Base-by-base conservation (phyloP, 2,329 filamentous ascomycete species). In the Sporothrix globosa region DNA sequence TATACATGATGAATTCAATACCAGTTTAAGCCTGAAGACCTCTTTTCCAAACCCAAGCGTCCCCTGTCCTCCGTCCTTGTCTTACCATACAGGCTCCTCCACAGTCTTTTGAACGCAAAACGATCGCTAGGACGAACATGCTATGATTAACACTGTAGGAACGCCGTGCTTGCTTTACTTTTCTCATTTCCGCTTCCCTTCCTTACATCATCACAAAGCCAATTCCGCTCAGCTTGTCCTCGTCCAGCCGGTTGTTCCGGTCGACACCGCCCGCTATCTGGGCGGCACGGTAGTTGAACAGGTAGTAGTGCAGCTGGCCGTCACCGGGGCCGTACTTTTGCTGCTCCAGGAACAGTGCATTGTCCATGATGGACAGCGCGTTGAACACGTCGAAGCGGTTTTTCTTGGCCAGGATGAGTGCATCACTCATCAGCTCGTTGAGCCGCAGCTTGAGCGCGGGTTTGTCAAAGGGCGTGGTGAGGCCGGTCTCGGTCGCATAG, bases 281-380 rank as follows among this genome's bases (percentile, higher is more conserved):
- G 72, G 92, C 90, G 14, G 93, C 92, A 70, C 93, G 89, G 84
- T 97, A 99, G 82, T 99, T 99, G 86, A 96, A 99, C 44, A 99
- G 84, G 80, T 99, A 99, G 82, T 94, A 99, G 81, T 99, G 93
- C 76, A 99, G 84, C 79, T 96, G 93, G 61, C 96, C 96, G 79
- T 99, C 96, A 44, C 96, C 96, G 5, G 91, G 90, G 58, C 95
- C 96, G 77, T 97, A 99, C 80, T 97, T 97, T 78, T 97, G 92
- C 75, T 97, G 87, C 78, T 95, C 90, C 6, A 99, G 85, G 86
- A 99, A 98, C 24, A 98, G 86, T 0, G 89, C 91, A 80, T 99
- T 99, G 80, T 99, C 95, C 81, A 97, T 90, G 52, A 97, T 85
- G 0, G 94, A 97, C 69, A 99, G 86, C 0, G 93, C 95, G 77